Evolutionary conservation across 345 rosid species (phyloP), one percentile per base, ranked within the genome.

Genomic region (Erucastrum elatum): DNA sequence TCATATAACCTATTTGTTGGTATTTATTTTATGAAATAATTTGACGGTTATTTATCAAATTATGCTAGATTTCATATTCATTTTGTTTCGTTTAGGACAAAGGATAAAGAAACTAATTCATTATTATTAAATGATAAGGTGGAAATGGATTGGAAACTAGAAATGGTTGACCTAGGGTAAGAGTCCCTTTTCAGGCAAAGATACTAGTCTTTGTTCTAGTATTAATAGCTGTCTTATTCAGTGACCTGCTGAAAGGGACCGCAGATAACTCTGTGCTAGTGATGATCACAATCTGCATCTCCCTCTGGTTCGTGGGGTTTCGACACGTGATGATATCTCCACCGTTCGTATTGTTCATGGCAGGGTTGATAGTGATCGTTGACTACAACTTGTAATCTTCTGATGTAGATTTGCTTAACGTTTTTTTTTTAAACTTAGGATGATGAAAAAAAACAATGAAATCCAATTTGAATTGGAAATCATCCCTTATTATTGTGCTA

Each of bases 231-330:
- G 78, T 74, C 82, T 74, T 62, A 10, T 29, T 74, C 78, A 68
- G 79, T 35, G 82, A 80, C 82, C 27, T 80, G 71, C 44, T 74
- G 79, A 80, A 63, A 69, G 72, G 29, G 83, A 80, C 83, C 70
- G 65, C 25, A 74, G 71, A 80, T 79, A 33, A 7, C 71, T 49
- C 83, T 80, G 83, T 53, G 56, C 72, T 56, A 63, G 75, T 68
- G 75, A 80, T 80, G 71, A 69, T 75, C 79, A 78, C 77, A 53
- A 53, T 69, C 71, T 75, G 79, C n/a, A 68, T 55, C 37, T 68
- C 17, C 74, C 65, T 74, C 78, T 68, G 75, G 55, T 68, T 74
- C 35, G 17, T 79, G 82, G 82, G 82, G 82, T 12, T 2, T 4
- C 15, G 75, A 68, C 79, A 74, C 79, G 71, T 80, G 82, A 35